Conservation (phyloP, 805 yeast genomes). For the Metschnikowia arizonensis region DNA sequence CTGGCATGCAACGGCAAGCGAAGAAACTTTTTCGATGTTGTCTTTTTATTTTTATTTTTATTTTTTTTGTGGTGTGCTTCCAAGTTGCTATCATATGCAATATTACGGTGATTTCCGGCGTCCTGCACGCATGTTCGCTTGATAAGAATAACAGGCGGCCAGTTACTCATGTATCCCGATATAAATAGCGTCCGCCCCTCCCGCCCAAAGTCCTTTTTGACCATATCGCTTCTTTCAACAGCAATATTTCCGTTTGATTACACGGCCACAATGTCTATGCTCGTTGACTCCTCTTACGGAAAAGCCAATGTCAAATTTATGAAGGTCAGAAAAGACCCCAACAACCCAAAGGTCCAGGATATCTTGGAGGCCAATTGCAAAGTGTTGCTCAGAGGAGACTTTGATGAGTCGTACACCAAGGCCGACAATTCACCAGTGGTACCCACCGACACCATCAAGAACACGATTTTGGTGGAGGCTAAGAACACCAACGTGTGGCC, state of each 20-base stretch:
- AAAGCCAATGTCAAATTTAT: slow-evolving; percentile 90
- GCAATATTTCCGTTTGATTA: neutral
- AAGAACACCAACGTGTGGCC: slow-evolving; percentile 84
- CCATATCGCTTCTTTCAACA: neutral
- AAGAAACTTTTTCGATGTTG: too few species aligned
- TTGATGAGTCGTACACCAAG: slow-evolving; percentile 76
- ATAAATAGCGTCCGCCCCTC: slow-evolving; percentile 1
- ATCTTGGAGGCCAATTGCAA: slow-evolving; percentile 82
- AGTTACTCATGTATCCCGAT: neutral
- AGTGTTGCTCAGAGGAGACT: slow-evolving; percentile 70
- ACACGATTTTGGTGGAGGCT: slow-evolving; percentile 81
- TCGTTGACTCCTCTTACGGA: slow-evolving; percentile 64
- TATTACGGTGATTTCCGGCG: slow-evolving; percentile 12
- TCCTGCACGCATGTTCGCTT: neutral
- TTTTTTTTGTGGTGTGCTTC: neutral
- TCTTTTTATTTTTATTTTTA: too few species aligned
- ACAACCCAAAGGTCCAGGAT: slow-evolving; percentile 70
- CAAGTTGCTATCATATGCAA: neutral
- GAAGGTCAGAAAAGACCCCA: slow-evolving; percentile 76
- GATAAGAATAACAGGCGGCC: slow-evolving; percentile 6
- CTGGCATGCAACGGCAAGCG: too few species aligned
- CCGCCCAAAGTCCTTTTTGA: neutral
- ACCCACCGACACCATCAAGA: slow-evolving; percentile 92
- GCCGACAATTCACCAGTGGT: slow-evolving; percentile 89
- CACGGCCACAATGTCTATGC: slow-evolving; percentile 11